These are phyloP conservation scores for Cladophialophora immunda DNA, from an alignment of 2,329 filamentous ascomycete genomes.

Conservation along the genomic window DNA sequence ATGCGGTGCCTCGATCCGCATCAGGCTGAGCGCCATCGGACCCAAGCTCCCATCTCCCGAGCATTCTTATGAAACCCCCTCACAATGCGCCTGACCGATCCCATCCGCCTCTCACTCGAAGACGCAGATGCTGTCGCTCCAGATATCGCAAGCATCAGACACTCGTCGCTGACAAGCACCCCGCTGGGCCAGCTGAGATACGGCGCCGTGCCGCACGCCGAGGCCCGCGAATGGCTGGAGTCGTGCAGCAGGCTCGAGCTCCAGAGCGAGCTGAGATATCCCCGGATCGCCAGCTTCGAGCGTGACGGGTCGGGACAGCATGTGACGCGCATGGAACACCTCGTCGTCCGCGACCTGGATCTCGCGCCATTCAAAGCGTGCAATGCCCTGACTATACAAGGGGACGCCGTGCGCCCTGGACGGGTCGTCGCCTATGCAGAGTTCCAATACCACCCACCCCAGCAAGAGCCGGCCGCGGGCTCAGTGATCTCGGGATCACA, in stretches of 20 bases:
- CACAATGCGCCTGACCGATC: constrained; percentile 16
- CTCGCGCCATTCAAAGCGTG: too few species aligned
- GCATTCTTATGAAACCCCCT: too few species aligned
- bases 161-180: constrained; percentile 18
- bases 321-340: constrained; percentile 17
- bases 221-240: constrained; percentile 21
- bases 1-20: neutral
- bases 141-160: constrained; percentile 21
- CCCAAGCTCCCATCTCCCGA: too few species aligned
- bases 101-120: neutral
- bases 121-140: constrained; percentile 1
- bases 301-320: constrained; percentile 8
- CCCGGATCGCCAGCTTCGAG: constrained; percentile 20
- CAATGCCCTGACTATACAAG: too few species aligned
- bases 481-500: too few species aligned
- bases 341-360: constrained; percentile 25
- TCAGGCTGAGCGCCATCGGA: neutral
- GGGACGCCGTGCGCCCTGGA: too few species aligned
- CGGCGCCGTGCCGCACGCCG: constrained; percentile 9
- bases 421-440: constrained; percentile 23
- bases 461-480: neutral
- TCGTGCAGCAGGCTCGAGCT: constrained; percentile 12
- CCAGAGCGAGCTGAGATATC: constrained; percentile 6
- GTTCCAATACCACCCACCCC: constrained; percentile 25
- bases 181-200: constrained; percentile 25